These are phyloP conservation scores for Claviceps arundinis DNA, from an alignment of 2,329 filamentous ascomycete genomes.

Conservation along the genomic window DNA sequence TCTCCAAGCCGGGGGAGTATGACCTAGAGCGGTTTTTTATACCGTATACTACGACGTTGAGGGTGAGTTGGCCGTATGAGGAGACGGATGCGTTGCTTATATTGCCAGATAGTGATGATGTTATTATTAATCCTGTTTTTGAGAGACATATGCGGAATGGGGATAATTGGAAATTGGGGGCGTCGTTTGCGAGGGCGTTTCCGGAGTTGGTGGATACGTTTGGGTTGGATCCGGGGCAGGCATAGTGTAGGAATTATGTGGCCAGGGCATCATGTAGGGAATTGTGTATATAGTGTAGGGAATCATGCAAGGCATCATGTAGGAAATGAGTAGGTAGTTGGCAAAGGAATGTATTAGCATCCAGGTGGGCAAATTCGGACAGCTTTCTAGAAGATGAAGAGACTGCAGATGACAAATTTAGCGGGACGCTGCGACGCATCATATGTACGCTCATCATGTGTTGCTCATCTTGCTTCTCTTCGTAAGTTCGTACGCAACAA, in stretches of 20 bases:
- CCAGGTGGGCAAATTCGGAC: too few species aligned
- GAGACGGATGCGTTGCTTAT: conserved; percentile 54
- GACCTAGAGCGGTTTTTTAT: conserved; percentile 74
- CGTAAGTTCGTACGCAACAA: too few species aligned
- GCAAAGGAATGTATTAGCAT: too few species aligned
- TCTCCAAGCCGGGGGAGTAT: conserved; percentile 35
- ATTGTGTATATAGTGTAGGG: too few species aligned
- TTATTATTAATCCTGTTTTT: conserved; percentile 77
- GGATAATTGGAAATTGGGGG: conserved; percentile 71
- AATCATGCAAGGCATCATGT: too few species aligned
- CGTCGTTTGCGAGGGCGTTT: conserved; percentile 51
- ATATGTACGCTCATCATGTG: too few species aligned
- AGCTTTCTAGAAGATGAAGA: too few species aligned
- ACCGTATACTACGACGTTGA: conserved; percentile 63
- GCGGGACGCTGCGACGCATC: too few species aligned
- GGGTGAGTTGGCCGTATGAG: conserved; percentile 76
- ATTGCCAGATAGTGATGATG: conserved; percentile 44
- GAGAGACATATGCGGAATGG: conserved; percentile 63
- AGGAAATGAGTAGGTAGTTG: too few species aligned
- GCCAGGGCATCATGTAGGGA: not conserved
- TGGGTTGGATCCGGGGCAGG: conserved; percentile 11
- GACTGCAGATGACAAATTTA: too few species aligned
- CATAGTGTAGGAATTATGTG: not conserved
- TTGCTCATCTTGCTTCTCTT: too few species aligned
- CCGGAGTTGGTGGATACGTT: conserved; percentile 30